Conservation (phyloP, 352 stramenopile species). For the Nothophytophthora sp. region DNA sequence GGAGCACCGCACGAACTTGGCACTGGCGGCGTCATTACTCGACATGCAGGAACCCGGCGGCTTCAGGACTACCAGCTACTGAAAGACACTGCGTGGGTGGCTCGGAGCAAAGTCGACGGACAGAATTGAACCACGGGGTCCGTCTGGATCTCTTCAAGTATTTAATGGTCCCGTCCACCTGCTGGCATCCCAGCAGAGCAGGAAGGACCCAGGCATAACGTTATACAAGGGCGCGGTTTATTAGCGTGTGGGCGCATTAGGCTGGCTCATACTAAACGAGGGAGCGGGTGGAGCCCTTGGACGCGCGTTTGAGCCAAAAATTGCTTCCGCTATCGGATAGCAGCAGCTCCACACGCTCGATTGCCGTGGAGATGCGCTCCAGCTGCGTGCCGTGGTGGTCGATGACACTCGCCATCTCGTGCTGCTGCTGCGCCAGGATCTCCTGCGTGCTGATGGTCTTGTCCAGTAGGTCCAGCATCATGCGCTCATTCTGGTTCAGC, state of each 20-base stretch:
- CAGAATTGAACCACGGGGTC: too few relatives aligned
- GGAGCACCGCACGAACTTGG: constrained; percentile 11
- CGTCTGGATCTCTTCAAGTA: too few relatives aligned
- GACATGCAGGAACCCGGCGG: constrained; percentile 6
- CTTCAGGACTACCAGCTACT: too few relatives aligned
- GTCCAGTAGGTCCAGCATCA: constrained; percentile 76
- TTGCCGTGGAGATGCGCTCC: constrained; percentile 62
- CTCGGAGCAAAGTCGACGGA: too few relatives aligned
- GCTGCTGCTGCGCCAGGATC: constrained; percentile 71
- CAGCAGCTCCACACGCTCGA: constrained; percentile 70
- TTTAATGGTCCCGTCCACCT: too few relatives aligned
- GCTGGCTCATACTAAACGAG: constrained; percentile 3
- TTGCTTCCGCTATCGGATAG: constrained; percentile 34
- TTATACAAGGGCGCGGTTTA: too few relatives aligned
- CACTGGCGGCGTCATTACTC: constrained; percentile 13
- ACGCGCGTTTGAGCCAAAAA: not conserved
- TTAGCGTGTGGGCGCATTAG: too few relatives aligned
- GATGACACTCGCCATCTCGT: constrained; percentile 72
- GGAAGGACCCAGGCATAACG: too few relatives aligned
- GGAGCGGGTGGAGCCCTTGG: not conserved
- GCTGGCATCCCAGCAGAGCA: too few relatives aligned
- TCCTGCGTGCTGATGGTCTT: constrained; percentile 81
- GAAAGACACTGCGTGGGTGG: too few relatives aligned
- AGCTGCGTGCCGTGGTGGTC: constrained; percentile 65
- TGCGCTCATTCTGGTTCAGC: constrained; percentile 66